Evolutionary conservation across 2,329 filamentous ascomycete genomes (phyloP), one percentile per base, ranked within the genome.

Genomic region (Fusarium redolens): DNA sequence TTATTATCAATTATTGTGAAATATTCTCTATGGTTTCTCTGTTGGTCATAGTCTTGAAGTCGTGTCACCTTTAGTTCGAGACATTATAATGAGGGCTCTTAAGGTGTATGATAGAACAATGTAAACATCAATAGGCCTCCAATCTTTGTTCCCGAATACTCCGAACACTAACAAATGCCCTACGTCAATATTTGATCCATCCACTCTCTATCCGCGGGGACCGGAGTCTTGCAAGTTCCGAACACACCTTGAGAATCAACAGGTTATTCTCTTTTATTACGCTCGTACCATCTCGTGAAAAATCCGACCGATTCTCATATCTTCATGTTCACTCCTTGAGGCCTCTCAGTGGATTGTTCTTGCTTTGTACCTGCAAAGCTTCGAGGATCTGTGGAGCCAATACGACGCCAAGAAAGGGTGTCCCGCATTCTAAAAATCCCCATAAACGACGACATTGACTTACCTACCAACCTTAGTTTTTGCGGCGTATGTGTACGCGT

Each of bases 341-440:
- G 37, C 44, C 44, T 69, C 44, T 45, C n/a, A 55, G 48, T 43
- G 61, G 44, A 64, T 43, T 57, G 41, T 50, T 59, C 43, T 51
- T 57, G 52, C 33, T 38, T 31, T 12, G 47, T 50, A 37, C 41
- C 56, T 61, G 37, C 43, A 48, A 71, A 60, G 44, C 40, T 41
- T 57, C 33, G 52, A 65, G 57, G 48, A 60, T 69, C 45, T 45
- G 71, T 73, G 71, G 71, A 73, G 71, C 64, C 60, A 61, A 66
- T 65, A 65, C 54, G 25, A 69, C 71, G 67, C 61, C 48, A 71
- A 71, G 61, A 72, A 71, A 65, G 58, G 66, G 44, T 65, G 68
- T 69, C 65, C 73, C 73, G 75, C 75, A 71, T 67, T 50, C 60
- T 65, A 54, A 69, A 76, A 76, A 65, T 59, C 61, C 35, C 65